phyloP scores from a whole-genome alignment of 176 grass and related monocot genomes.

The Themeda triandra region DNA sequence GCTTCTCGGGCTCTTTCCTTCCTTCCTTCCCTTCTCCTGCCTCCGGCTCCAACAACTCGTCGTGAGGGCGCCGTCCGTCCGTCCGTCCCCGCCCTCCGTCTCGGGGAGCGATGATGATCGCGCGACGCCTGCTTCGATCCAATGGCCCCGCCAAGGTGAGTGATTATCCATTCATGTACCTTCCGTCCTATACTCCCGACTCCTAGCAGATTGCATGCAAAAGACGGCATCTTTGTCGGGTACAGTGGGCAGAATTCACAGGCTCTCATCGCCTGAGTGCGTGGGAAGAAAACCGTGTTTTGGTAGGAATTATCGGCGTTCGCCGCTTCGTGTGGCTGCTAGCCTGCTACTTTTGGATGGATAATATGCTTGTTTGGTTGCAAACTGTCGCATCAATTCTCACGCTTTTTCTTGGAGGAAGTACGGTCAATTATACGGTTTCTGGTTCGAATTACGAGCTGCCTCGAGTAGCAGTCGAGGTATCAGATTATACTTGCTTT shows the following conservation, averaged over 20 bases:
- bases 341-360: background rate
- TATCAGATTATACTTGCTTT: background rate
- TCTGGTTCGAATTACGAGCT: background rate
- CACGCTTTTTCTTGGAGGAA: background rate
- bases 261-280: background rate
- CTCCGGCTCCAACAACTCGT: background rate
- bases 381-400: background rate
- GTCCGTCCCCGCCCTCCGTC: background rate
- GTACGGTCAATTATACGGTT: background rate
- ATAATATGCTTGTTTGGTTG: background rate
- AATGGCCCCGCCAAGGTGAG: slow-evolving; percentile 24
- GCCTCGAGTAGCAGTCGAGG: background rate
- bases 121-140: slow-evolving; percentile 14
- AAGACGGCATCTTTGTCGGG: background rate
- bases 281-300: background rate
- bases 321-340: background rate
- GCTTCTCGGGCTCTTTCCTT: background rate
- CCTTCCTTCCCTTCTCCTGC: too few species aligned
- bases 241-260: background rate
- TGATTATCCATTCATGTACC: background rate
- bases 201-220: background rate
- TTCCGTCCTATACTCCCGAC: background rate
- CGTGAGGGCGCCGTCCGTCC: background rate
- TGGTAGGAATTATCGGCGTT: background rate
- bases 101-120: slow-evolving; percentile 10